Evolutionary conservation across 768 basidiomycete genomes (phyloP).

Genomic region (Xerocomellus chrysenteron): DNA sequence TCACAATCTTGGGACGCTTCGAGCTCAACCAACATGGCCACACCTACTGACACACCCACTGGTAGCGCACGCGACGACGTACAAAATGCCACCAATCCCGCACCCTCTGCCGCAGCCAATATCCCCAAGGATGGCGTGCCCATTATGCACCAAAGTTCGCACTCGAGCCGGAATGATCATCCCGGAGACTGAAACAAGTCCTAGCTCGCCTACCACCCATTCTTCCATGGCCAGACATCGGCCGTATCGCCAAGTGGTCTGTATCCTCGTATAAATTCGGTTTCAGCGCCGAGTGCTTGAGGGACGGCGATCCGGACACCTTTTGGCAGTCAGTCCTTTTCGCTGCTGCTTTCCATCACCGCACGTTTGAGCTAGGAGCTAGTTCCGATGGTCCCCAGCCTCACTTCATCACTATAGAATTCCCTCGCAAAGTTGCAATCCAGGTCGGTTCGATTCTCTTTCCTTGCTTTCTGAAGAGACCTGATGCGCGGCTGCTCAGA

Average conservation of each 20-base stretch:
- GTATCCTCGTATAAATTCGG: conserved; percentile 97
- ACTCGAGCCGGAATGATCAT: background rate
- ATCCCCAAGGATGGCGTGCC: conserved; percentile 37
- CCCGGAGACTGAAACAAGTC: background rate
- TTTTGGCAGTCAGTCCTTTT: conserved; percentile 89
- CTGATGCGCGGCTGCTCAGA: conserved; percentile 43
- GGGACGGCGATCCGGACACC: conserved; percentile 85
- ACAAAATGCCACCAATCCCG: conserved; percentile 13
- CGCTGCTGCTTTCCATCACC: background rate
- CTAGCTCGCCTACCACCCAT: conserved; percentile 44
- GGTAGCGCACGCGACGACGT: conserved; percentile 10
- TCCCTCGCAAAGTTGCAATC: conserved; percentile 85
- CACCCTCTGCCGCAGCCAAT: conserved; percentile 10
- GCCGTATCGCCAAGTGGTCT: conserved; percentile 88
- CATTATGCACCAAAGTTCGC: conserved; percentile 39
- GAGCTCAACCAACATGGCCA: conserved; percentile 12
- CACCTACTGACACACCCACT: background rate
- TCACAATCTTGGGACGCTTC: background rate
- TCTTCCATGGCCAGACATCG: conserved; percentile 81
- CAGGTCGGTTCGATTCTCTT: conserved; percentile 51
- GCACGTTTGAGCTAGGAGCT: background rate
- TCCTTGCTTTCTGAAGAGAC: background rate
- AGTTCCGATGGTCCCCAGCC: conserved; percentile 96
- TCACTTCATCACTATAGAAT: conserved; percentile 92
- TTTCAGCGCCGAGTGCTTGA: conserved; percentile 89